phyloP scores from a whole-genome alignment of 2,329 filamentous ascomycete genomes.

The Botryosphaeria agaves region DNA sequence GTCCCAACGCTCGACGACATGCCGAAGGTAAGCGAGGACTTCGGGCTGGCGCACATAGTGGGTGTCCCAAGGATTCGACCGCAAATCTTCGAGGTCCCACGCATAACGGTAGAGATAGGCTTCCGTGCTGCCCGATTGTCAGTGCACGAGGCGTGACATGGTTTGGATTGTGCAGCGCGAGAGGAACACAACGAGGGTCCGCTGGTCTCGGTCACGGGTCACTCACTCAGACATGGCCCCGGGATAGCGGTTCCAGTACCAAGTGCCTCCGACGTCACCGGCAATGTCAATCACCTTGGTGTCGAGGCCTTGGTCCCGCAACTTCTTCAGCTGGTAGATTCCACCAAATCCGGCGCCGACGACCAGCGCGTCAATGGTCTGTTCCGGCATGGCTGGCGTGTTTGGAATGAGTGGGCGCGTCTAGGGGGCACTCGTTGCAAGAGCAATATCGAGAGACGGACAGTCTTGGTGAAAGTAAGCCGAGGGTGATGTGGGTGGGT shows the following conservation, averaged over 20 bases:
- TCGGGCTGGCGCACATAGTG: constrained; percentile 19
- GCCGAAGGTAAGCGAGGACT: constrained; percentile 16
- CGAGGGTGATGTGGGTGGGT: too few relatives aligned
- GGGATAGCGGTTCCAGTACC: constrained; percentile 27
- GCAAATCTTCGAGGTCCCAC: constrained; percentile 17
- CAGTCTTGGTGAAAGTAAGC: too few relatives aligned
- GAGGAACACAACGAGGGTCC: too few relatives aligned
- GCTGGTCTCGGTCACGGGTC: constrained; percentile 6
- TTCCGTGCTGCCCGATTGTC: constrained; percentile 8
- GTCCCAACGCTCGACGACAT: constrained; percentile 15
- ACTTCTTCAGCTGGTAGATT: constrained; percentile 22
- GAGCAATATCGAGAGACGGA: too few relatives aligned
- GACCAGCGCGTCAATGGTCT: constrained; percentile 8
- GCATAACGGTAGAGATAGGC: constrained; percentile 14
- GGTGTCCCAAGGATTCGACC: constrained; percentile 17
- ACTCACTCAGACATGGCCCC: constrained; percentile 3
- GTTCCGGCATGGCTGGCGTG: background rate
- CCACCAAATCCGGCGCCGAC: constrained; percentile 24
- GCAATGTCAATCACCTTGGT: constrained; percentile 21
- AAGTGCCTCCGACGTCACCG: constrained; percentile 25
- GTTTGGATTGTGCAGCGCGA: background rate
- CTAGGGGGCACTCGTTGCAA: too few relatives aligned
- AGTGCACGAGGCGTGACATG: background rate
- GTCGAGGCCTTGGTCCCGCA: constrained; percentile 21
- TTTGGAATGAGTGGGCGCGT: too few relatives aligned